phyloP scores from a whole-genome alignment of 2,329 filamentous ascomycete species.

The Fusarium sp. region DNA sequence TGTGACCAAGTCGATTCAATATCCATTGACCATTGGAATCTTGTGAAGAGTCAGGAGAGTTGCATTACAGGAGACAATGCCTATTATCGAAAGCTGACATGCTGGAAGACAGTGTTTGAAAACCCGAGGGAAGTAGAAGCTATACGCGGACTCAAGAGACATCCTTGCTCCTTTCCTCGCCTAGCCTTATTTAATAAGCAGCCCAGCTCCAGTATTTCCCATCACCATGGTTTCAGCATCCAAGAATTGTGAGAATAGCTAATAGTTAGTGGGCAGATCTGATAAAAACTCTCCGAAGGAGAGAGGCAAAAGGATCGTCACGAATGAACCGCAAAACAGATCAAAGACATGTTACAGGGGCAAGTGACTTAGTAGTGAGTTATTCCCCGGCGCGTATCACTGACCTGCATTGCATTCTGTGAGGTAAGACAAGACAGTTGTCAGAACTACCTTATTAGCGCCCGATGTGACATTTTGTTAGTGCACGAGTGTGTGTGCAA shows the following conservation, averaged over 20 bases:
- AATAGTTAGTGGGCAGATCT: not conserved
- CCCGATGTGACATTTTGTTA: not conserved
- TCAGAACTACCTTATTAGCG: not conserved
- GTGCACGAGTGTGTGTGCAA: not conserved
- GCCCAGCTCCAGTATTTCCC: not conserved
- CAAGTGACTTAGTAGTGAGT: not conserved
- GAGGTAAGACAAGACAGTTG: not conserved
- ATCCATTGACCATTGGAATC: not conserved
- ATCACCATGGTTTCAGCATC: conserved; percentile 16
- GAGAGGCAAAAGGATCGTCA: not conserved
- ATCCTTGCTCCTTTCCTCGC: conserved; percentile 13
- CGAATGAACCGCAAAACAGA: not conserved
- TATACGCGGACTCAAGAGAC: not conserved
- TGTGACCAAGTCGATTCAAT: not conserved
- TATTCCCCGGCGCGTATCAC: not conserved
- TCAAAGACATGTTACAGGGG: not conserved
- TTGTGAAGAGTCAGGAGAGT: not conserved
- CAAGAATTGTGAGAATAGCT: not conserved
- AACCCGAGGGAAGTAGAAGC: not conserved
- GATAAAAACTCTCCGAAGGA: not conserved
- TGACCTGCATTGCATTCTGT: not conserved
- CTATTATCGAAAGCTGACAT: not conserved
- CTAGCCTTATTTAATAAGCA: not conserved
- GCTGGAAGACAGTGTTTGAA: not conserved
- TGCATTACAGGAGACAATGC: not conserved